phyloP scores from a whole-genome alignment of 192 early-diverging fungal genomes.

The Fimicolochytrium jonesii region DNA sequence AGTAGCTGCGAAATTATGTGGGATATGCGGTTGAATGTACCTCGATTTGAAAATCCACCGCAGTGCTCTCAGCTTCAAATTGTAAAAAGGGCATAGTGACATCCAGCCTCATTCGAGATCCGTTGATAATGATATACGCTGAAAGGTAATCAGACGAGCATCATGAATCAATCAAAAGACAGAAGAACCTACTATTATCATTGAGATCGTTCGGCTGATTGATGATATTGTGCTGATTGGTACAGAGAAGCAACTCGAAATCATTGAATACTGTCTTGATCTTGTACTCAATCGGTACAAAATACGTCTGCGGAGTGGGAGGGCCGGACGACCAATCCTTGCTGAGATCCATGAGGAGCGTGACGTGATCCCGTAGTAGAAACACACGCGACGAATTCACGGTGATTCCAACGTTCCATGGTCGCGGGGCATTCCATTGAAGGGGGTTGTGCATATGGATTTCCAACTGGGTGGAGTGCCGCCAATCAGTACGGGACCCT shows the following conservation, averaged over 20 bases:
- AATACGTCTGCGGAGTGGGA: constrained; percentile 41
- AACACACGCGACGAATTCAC: constrained; percentile 48
- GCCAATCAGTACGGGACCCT: too few relatives aligned
- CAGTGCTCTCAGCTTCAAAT: constrained; percentile 52
- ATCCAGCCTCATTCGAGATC: constrained; percentile 28
- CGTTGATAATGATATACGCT: constrained; percentile 36
- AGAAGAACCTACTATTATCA: constrained; percentile 62
- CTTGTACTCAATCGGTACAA: constrained; percentile 66
- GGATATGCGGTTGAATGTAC: too few relatives aligned
- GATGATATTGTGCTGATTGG: constrained; percentile 77
- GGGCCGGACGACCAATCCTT: constrained; percentile 64
- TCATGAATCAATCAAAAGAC: constrained; percentile 1
- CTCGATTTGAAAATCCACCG: constrained; percentile 50
- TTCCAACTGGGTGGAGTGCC: constrained; percentile 43
- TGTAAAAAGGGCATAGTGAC: constrained; percentile 52
- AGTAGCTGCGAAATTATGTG: too few relatives aligned
- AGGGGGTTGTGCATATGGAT: constrained; percentile 57
- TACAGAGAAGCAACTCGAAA: constrained; percentile 56
- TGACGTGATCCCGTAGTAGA: constrained; percentile 69
- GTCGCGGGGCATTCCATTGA: constrained; percentile 66
- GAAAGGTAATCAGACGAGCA: neutral
- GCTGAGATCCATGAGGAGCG: constrained; percentile 65
- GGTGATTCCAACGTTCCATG: constrained; percentile 59
- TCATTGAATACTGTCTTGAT: constrained; percentile 47
- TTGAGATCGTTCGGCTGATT: constrained; percentile 62